A percentile compares a stretch with the other conserved stretches of the same genome.
These are phyloP conservation scores for Scortechinia acanthostroma DNA, from an alignment of 2,329 filamentous ascomycete genomes.

Conservation along the genomic window DNA sequence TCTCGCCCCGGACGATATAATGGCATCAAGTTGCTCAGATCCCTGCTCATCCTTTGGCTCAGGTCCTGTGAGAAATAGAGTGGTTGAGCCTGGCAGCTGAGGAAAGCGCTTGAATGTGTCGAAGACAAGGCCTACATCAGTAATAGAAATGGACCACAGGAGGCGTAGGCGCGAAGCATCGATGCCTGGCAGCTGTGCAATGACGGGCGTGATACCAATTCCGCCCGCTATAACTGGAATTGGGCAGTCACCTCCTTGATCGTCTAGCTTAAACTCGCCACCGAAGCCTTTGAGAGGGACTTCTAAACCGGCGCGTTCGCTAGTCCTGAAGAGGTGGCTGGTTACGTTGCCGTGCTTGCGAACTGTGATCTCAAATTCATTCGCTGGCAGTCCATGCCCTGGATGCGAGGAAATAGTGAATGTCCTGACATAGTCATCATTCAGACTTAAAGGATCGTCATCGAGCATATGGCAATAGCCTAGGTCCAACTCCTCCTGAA, in stretches of 20 bases:
- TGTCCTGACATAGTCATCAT: constrained; percentile 77
- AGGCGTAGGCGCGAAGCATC: constrained; percentile 34
- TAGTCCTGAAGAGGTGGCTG: constrained; percentile 50
- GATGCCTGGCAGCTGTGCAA: constrained; percentile 51
- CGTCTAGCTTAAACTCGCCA: constrained; percentile 37
- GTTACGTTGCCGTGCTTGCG: constrained; percentile 67
- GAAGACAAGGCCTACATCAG: constrained; percentile 54
- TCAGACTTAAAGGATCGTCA: constrained; percentile 70
- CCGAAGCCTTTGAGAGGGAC: constrained; percentile 69
- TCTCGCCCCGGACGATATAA: constrained; percentile 25
- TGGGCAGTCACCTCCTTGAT: constrained; percentile 9
- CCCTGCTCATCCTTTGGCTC: constrained; percentile 22
- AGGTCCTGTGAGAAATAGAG: constrained; percentile 41
- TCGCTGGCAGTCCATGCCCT: constrained; percentile 14
- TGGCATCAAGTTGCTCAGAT: constrained; percentile 21
- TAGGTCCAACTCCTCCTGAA: constrained; percentile 57
- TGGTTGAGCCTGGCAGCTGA: constrained; percentile 40
- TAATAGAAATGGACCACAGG: constrained; percentile 59
- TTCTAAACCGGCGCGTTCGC: constrained; percentile 43
- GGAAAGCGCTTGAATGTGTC: constrained; percentile 46
- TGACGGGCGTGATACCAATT: constrained; percentile 75
- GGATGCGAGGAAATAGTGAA: constrained; percentile 67
- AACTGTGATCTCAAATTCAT: constrained; percentile 66
- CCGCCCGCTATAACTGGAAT: constrained; percentile 68
- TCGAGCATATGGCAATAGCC: constrained; percentile 82